phyloP scores from a whole-genome alignment of 345 rosid genomes.

The rapeseed (Brassica napus) region Da-Ae NC_063447.1:7994501-7995000 shows the following conservation, averaged over 20 bases:
- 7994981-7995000: not conserved
- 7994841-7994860: not conserved
- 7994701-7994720: too few species aligned
- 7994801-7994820: slow-evolving; percentile 4
- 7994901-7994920: not conserved
- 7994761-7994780: slow-evolving; percentile 2
- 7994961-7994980: not conserved
- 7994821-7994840: not conserved
- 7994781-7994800: slow-evolving; percentile 4
- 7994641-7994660: too few species aligned
- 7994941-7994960: not conserved
- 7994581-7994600: too few species aligned
- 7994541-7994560: too few species aligned
- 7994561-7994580: too few species aligned
- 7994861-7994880: slow-evolving; percentile 7
- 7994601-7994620: too few species aligned
- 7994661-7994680: too few species aligned
- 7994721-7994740: too few species aligned
- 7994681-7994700: too few species aligned
- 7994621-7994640: too few species aligned
- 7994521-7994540: too few species aligned
- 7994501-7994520: too few species aligned
- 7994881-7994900: not conserved
- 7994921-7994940: not conserved
- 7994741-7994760: not conserved